Evolutionary conservation across 805 yeast genomes (phyloP).

Genomic region (Spathaspora girioi): DNA sequence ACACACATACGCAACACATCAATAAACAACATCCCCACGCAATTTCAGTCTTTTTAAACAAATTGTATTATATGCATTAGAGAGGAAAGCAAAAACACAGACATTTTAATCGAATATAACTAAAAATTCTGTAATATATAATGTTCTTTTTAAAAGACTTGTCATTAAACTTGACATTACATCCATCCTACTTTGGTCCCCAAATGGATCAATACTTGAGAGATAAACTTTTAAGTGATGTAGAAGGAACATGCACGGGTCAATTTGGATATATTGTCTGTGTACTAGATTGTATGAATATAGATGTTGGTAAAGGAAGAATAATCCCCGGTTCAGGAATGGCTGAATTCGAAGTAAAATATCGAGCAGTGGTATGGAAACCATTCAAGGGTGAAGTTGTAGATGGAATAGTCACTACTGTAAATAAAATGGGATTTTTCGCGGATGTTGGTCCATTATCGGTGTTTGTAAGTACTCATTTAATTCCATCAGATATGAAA

Average conservation of each 20-base stretch:
- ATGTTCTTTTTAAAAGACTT: slow-evolving; percentile 71
- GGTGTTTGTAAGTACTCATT: slow-evolving; percentile 90
- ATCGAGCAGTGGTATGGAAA: slow-evolving; percentile 95
- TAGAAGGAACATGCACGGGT: slow-evolving; percentile 98
- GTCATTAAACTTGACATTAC: slow-evolving; percentile 86
- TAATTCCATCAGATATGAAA: slow-evolving; percentile 90
- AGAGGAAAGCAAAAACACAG: neutral
- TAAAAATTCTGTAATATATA: no score
- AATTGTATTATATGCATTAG: neutral
- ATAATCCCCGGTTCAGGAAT: slow-evolving; percentile 89
- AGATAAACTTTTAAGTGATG: slow-evolving; percentile 88
- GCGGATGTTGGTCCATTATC: slow-evolving; percentile 97
- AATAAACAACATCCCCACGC: neutral
- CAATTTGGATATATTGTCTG: slow-evolving; percentile 97
- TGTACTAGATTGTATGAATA: slow-evolving; percentile 89
- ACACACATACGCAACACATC: neutral
- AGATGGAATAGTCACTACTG: slow-evolving; percentile 92
- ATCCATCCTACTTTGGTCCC: slow-evolving; percentile 97
- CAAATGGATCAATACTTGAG: slow-evolving; percentile 93
- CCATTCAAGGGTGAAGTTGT: slow-evolving; percentile 99
- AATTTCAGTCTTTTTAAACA: neutral
- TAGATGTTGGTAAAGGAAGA: slow-evolving; percentile 92
- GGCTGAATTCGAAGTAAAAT: slow-evolving; percentile 94
- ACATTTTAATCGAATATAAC: no score
- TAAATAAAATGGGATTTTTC: slow-evolving; percentile 91